Evolutionary conservation across 805 yeast genomes (phyloP), one percentile per base, ranked within the genome.

Genomic region (Ogataea paradorogensis): DNA sequence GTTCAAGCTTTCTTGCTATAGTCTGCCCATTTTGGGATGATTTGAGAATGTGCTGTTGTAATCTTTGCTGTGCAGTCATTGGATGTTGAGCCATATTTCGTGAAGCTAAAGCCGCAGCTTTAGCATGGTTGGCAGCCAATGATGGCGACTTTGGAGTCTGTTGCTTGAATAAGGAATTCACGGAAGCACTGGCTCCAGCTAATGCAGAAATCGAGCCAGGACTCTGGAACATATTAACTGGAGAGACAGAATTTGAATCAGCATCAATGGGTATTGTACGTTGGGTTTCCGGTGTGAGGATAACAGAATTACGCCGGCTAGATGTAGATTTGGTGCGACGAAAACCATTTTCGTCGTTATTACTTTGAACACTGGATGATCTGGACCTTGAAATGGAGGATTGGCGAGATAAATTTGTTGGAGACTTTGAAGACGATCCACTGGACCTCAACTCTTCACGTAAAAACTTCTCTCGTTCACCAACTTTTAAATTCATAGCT

Each of bases 1-100:
- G 50, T 18, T 53, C 58, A 11, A 59, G 15, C 4, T 55, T 47
- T 40, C 56, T 60, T 3, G 61, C 51, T 22, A 51, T 50, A 23
- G 63, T 43, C 22, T 54, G 53, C 5, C 69, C 69, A 36, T 42
- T 57, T 30, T 55, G 55, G 3, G 59, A 41, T 6, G 66, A 58
- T 43, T 49, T 54, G 30, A 55, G 15, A 15, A 65, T 64, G 35
- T 62, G 67, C 39, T 55, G 61, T 31, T 65, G 68, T 15, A 65
- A 42, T 35, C 69, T 50, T 38, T 63, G 66, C 27, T 61, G 62
- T 1, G 69, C 69, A 7, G 62, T 53, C 10, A 58, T 26, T 2
- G 56, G 55, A 21, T 40, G 50, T 7, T 42, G 42, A 1, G 42
- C 30, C 5, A 37, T 20, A 20, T 46, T 50, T 27, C 38, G 55